Evolutionary conservation across 805 yeast species (phyloP).

Genomic region (Starmerella gropengiesseri): DNA sequence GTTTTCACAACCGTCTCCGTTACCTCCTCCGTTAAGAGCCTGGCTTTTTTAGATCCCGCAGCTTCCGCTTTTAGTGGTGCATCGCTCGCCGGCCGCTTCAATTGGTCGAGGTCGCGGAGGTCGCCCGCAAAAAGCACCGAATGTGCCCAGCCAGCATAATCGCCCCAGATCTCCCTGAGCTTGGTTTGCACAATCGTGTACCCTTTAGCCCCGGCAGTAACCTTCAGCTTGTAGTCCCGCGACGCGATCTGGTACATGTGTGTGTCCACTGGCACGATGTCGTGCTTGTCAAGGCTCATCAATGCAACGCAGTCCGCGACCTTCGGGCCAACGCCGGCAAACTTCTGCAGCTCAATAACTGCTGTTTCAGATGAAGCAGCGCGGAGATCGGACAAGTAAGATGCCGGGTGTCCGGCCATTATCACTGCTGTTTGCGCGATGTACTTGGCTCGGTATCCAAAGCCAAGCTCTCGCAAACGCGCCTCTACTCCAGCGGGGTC

Average conservation of each 20-base stretch:
- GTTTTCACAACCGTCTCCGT: constrained; percentile 1
- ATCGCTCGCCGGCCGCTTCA: constrained; percentile 8
- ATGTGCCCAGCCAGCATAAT: constrained; percentile 97
- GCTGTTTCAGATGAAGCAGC: constrained; percentile 40
- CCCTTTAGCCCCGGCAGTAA: constrained; percentile 33
- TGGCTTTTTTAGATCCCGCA: no score
- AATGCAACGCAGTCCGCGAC: constrained; percentile 94
- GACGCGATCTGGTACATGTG: constrained; percentile 86
- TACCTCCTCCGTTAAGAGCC: no score
- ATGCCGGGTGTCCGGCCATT: constrained; percentile 34
- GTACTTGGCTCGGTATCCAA: constrained; percentile 89
- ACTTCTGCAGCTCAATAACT: constrained; percentile 48
- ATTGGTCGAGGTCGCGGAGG: constrained; percentile 47
- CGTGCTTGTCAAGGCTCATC: constrained; percentile 80
- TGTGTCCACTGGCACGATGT: constrained; percentile 88
- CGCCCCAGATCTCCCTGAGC: constrained; percentile 69
- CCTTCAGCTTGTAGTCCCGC: constrained; percentile 55
- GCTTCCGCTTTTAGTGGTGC: not conserved
- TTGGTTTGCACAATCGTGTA: constrained; percentile 48
- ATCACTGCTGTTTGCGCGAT: constrained; percentile 63
- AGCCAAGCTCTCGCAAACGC: constrained; percentile 38
- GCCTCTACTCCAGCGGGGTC: constrained; percentile 31
- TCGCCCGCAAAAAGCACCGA: constrained; percentile 86
- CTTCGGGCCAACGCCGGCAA: constrained; percentile 91
- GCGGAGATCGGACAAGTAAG: constrained; percentile 37